Evolutionary conservation across 2,329 filamentous ascomycete genomes (phyloP).

Genomic region (Cylindrodendrum hubeiense): DNA sequence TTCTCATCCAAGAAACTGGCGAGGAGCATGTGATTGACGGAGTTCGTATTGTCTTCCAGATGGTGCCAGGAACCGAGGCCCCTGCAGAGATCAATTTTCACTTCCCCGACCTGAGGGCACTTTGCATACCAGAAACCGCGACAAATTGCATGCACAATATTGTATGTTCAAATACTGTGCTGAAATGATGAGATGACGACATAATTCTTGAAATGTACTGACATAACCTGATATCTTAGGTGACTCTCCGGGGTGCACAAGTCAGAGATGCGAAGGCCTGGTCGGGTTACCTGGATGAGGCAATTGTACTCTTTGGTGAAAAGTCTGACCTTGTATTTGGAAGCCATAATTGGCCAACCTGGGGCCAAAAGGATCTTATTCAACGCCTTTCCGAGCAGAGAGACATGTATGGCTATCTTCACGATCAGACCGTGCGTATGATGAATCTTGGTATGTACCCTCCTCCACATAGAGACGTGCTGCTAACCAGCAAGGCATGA

Average conservation of each 20-base stretch:
- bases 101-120: conserved; percentile 51
- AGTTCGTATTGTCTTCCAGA: conserved; percentile 54
- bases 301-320: conserved; percentile 50
- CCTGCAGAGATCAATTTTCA: conserved; percentile 57
- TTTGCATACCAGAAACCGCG: conserved; percentile 54
- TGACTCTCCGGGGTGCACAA: conserved; percentile 54
- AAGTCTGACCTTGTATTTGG: conserved; percentile 51
- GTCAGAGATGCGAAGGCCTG: conserved; percentile 56
- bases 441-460: conserved; percentile 44
- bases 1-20: conserved; percentile 40
- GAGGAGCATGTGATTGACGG: conserved; percentile 49
- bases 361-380: conserved; percentile 45
- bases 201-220: too few species aligned
- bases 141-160: conserved; percentile 58
- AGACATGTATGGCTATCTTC: conserved; percentile 55
- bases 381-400: conserved; percentile 49
- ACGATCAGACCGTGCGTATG: conserved; percentile 55
- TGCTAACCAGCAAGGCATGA: conserved; percentile 42
- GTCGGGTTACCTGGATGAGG: conserved; percentile 53
- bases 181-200: too few species aligned
- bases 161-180: too few species aligned
- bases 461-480: too few species aligned
- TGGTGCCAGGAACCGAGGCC: conserved; percentile 56
- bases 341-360: conserved; percentile 58
- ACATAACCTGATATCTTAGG: not conserved